phyloP scores from a whole-genome alignment of 306 rosid species.

The Prinsepia uniflora region DNA sequence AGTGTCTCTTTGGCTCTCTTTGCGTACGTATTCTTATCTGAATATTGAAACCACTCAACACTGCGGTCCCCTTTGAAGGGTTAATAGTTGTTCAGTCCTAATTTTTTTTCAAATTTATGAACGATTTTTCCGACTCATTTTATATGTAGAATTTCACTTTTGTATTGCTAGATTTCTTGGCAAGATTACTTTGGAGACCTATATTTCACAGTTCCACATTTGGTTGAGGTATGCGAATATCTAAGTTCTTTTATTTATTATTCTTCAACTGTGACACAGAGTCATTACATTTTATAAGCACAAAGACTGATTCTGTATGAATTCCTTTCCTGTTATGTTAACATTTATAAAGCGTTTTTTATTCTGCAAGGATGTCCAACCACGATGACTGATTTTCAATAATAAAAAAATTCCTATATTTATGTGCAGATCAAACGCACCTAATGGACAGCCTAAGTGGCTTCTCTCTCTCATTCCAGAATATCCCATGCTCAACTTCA shows the following conservation, averaged over 20 bases:
- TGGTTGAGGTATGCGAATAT: slow-evolving; percentile 84
- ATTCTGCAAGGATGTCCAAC: not conserved
- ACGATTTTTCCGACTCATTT: slow-evolving; percentile 22
- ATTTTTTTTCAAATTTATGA: slow-evolving; percentile 3
- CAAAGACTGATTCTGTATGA: not conserved
- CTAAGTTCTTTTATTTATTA: not conserved
- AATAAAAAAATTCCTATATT: slow-evolving; percentile 4
- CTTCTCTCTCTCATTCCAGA: slow-evolving; percentile 94
- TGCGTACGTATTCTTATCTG: slow-evolving; percentile 62
- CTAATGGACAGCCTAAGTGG: slow-evolving; percentile 99
- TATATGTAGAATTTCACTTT: slow-evolving; percentile 8
- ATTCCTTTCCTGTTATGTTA: not conserved
- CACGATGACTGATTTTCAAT: no score
- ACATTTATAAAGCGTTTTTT: not conserved
- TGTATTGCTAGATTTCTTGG: slow-evolving; percentile 85
- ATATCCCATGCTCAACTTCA: slow-evolving; percentile 89
- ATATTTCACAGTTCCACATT: slow-evolving; percentile 98
- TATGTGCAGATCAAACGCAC: slow-evolving; percentile 67
- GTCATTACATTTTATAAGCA: not conserved
- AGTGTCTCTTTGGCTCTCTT: slow-evolving; percentile 78
- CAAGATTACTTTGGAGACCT: slow-evolving; percentile 94
- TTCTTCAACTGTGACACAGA: slow-evolving; percentile 1
- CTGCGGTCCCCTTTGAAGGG: not conserved
- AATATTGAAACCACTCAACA: slow-evolving; percentile 7
- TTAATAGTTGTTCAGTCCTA: slow-evolving; percentile 7